These are phyloP conservation scores for Agaricus subrufescens DNA, from an alignment of 768 basidiomycete species.

Conservation along the genomic window DNA sequence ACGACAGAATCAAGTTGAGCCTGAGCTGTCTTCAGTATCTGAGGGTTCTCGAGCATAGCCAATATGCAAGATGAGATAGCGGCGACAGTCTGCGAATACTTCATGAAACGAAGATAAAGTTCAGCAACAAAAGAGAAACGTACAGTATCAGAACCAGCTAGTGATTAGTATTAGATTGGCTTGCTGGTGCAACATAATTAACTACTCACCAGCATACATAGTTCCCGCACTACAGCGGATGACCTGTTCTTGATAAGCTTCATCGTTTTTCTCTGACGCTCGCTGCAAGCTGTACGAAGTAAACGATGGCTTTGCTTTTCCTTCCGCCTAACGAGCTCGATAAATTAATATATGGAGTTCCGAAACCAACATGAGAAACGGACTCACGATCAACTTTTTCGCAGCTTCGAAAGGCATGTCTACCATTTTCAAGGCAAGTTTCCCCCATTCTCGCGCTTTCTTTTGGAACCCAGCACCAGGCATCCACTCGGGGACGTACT, in stretches of 20 bases:
- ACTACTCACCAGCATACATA: slow-evolving; percentile 16
- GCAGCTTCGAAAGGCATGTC: slow-evolving; percentile 30
- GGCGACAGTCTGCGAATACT: background rate
- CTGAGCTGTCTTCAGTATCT: slow-evolving; percentile 27
- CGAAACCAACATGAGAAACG: background rate
- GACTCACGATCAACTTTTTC: slow-evolving; percentile 25
- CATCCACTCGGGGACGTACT: slow-evolving; percentile 26
- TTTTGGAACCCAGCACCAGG: slow-evolving; percentile 31
- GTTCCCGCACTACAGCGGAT: slow-evolving; percentile 19
- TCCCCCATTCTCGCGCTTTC: slow-evolving; percentile 34
- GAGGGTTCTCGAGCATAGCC: slow-evolving; percentile 6
- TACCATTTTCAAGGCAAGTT: slow-evolving; percentile 24
- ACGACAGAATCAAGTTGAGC: slow-evolving; percentile 28
- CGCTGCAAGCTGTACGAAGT: slow-evolving; percentile 12
- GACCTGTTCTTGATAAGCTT: slow-evolving; percentile 14
- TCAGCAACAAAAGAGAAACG: background rate
- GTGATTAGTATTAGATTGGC: background rate
- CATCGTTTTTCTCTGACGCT: slow-evolving; percentile 8
- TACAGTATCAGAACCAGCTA: slow-evolving; percentile 19
- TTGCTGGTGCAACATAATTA: background rate
- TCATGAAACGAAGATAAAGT: background rate
- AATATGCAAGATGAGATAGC: slow-evolving; percentile 5
- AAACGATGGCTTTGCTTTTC: slow-evolving; percentile 13
- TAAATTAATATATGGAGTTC: background rate
- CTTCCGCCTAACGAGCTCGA: slow-evolving; percentile 12